phyloP scores from a whole-genome alignment of 352 stramenopile species.

The Pythium rhizo-oryzae region DNA sequence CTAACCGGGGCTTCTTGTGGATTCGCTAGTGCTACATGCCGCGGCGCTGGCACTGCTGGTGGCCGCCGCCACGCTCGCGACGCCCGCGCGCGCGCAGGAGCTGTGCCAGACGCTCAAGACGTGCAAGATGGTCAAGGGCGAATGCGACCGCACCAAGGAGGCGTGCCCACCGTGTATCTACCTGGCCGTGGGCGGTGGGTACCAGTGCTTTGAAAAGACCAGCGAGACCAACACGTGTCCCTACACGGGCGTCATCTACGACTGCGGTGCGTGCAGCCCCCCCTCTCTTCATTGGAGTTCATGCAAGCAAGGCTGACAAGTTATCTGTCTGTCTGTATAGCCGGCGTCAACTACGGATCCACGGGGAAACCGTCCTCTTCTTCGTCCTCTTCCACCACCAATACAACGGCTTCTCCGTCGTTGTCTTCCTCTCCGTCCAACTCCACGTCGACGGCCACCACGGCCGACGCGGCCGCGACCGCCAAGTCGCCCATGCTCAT shows the following conservation, averaged over 20 bases:
- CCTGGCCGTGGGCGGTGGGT: constrained; percentile 40
- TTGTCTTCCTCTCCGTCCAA: constrained; percentile 2
- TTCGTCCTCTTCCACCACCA: constrained; percentile 11
- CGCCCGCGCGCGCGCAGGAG: not conserved
- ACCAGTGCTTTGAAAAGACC: constrained; percentile 70
- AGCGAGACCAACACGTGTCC: constrained; percentile 64
- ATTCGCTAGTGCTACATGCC: not conserved
- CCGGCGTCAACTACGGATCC: constrained; percentile 1
- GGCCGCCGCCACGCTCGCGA: not conserved
- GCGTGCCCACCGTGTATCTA: constrained; percentile 71
- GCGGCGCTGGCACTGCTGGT: constrained; percentile 2
- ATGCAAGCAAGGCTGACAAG: not conserved
- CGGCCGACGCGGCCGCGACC: not conserved
- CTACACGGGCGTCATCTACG: constrained; percentile 65
- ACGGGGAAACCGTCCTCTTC: constrained; percentile 5
- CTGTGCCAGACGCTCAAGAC: constrained; percentile 27
- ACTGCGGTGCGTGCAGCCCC: constrained; percentile 60
- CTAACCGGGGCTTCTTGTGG: too few relatives aligned
- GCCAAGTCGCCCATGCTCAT: constrained; percentile 36
- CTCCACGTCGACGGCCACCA: constrained; percentile 16
- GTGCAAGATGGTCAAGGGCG: constrained; percentile 16
- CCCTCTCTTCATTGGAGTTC: not conserved
- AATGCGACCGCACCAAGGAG: constrained; percentile 34
- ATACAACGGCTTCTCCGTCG: not conserved
- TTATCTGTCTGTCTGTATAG: not conserved